Percentiles rank a stretch among this genome's conserved stretches.
phyloP scores from a whole-genome alignment of 306 rosid species.

The Rosa rugosa region DNA sequence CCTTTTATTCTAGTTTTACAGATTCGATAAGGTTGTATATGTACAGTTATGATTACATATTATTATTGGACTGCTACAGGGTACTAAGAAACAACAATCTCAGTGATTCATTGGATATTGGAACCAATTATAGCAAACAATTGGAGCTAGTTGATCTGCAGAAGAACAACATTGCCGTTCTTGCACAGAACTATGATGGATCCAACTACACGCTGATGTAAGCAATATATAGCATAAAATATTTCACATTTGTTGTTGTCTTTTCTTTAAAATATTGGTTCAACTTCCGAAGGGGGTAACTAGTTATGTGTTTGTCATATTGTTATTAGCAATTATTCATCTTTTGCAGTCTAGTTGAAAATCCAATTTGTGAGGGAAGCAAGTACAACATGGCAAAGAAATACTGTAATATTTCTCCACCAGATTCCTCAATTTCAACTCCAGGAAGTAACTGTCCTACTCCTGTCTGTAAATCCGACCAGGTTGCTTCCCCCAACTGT shows the following conservation, averaged over 20 bases:
- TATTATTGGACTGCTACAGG: slow-evolving; percentile 15
- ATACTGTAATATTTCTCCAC: slow-evolving; percentile 41
- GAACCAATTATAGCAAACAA: slow-evolving; percentile 4
- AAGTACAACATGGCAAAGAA: not conserved
- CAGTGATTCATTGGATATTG: slow-evolving; percentile 29
- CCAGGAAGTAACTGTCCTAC: slow-evolving; percentile 28
- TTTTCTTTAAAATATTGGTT: not conserved
- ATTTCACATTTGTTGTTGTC: not conserved
- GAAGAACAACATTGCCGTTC: slow-evolving; percentile 20
- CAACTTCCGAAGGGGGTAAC: not conserved
- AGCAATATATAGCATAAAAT: not conserved
- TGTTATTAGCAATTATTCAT: not conserved
- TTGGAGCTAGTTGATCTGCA: slow-evolving; percentile 28
- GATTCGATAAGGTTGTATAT: not conserved
- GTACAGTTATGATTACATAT: not conserved
- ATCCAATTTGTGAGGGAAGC: slow-evolving; percentile 45
- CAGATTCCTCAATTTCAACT: slow-evolving; percentile 16
- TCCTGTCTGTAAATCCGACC: slow-evolving; percentile 32
- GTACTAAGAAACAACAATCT: slow-evolving; percentile 29
- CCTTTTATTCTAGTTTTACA: too few species aligned
- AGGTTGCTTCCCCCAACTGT: slow-evolving; percentile 61
- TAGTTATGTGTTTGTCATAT: not conserved
- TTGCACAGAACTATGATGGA: not conserved
- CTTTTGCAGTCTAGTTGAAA: slow-evolving; percentile 49
- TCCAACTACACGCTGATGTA: slow-evolving; percentile 29